phyloP scores from a whole-genome alignment of 768 basidiomycete species.

The Ramaria sp. region DNA sequence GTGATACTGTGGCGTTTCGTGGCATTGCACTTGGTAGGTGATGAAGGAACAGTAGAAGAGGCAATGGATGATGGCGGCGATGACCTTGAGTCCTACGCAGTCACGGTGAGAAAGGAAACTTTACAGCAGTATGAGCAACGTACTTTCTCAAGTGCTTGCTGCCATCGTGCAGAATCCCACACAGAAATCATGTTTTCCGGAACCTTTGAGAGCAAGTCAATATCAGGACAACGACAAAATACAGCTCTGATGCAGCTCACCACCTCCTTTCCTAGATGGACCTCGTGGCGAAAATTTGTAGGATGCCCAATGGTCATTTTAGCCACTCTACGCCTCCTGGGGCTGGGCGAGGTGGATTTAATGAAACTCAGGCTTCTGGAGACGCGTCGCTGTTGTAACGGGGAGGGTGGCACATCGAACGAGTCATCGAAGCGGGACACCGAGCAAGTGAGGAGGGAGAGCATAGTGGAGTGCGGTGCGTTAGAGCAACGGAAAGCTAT shows the following conservation, averaged over 20 bases:
- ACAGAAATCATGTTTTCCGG: neutral
- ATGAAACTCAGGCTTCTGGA: slow-evolving; percentile 8
- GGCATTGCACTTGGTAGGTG: neutral
- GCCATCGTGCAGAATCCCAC: slow-evolving; percentile 4
- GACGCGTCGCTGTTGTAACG: slow-evolving; percentile 1
- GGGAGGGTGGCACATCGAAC: slow-evolving; percentile 1
- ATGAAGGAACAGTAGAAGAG: neutral
- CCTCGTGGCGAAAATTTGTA: slow-evolving; percentile 13
- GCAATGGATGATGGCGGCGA: neutral
- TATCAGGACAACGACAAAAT: neutral
- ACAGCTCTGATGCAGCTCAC: slow-evolving; percentile 5
- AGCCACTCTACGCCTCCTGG: slow-evolving; percentile 3
- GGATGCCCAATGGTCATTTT: slow-evolving; percentile 14
- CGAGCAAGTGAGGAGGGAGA: slow-evolving; percentile 11
- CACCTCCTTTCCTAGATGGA: slow-evolving; percentile 13
- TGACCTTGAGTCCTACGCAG: neutral
- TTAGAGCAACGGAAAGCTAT: neutral
- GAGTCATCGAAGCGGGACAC: slow-evolving; percentile 10
- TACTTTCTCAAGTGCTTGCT: slow-evolving; percentile 1
- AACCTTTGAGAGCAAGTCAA: neutral
- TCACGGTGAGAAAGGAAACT: neutral
- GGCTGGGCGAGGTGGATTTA: neutral
- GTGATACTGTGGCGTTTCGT: slow-evolving; percentile 5
- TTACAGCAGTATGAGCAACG: neutral
- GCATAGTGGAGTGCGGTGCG: slow-evolving; percentile 4